Base-by-base conservation (phyloP, 2,329 filamentous ascomycete species). In the Hymenoscyphus albidus region DNA sequence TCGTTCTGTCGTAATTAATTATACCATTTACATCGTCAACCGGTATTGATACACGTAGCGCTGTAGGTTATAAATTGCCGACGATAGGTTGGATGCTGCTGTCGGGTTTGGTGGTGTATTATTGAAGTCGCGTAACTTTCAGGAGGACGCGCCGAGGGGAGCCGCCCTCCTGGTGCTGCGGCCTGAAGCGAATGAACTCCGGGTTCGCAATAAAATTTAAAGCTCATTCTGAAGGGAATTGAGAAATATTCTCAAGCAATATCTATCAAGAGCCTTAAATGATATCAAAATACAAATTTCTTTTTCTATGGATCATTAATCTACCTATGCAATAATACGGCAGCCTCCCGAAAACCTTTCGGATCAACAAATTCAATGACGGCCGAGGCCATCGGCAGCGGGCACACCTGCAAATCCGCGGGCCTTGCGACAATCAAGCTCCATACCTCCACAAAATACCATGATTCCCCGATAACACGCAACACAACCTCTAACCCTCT, bases 391-490 rank as follows among this genome's bases (percentile, higher is more conserved):
- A n/a, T 35, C 59, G 55, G 65, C 61, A 35, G 44, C 44, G n/a
- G 44, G 44, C 44, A 48, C 16, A n/a, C n/a, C 12, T 22, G n/a
- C 12, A 51, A 51, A 51, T 51, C 44, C 44, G 44, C n/a, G n/a
- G n/a, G n/a, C 44, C 44, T 12, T 22, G 18, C 44, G 18, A 51
- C 44, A 51, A 18, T 22, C 44, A 51, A 51, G 38, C 4, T 32
- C 51, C 54, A 27, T 22, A 3, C 38, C 56, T 35, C 18, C 40
- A 35, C 35, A 6, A 27, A 61, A 51, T n/a, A 22, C 48, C 44
- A 73, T 72, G 71, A 67, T 68, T 69, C 59, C 55, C 35, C 67
- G 63, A 70, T 71, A 73, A 58, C 66, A 64, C 31, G 14, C 16
- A 55, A 14, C 35, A 1, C 48, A 42, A 32, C 38, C 14, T 57